Conservation (phyloP, 2,329 filamentous ascomycete species). For the Tolypocladium cylindrosporum region DNA sequence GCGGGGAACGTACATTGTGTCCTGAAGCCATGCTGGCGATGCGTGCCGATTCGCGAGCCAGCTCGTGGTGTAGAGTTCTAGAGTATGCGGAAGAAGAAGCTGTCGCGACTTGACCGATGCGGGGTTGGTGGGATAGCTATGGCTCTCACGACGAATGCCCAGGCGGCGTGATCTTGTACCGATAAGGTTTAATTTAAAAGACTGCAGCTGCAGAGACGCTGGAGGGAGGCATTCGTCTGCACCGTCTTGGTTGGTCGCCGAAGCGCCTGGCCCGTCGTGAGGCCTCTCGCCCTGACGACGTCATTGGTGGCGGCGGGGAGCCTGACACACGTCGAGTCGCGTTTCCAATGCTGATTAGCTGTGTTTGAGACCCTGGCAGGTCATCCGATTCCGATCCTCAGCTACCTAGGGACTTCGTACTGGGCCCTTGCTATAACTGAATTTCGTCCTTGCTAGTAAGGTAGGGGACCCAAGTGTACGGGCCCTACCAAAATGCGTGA, state of each 20-base stretch:
- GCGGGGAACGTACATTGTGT: constrained; percentile 17
- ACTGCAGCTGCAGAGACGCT: not conserved
- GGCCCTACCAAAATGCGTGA: too few species aligned
- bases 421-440: too few species aligned
- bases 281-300: constrained; percentile 1
- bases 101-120: not conserved
- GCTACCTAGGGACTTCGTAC: too few species aligned
- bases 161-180: not conserved
- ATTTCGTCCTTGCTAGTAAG: too few species aligned
- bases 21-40: constrained; percentile 16
- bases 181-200: not conserved
- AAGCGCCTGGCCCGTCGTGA: constrained; percentile 1
- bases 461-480: too few species aligned
- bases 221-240: not conserved
- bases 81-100: not conserved
- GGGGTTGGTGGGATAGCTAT: not conserved
- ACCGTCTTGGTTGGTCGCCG: not conserved
- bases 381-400: too few species aligned
- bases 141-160: too few species aligned
- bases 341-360: not conserved
- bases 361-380: too few species aligned
- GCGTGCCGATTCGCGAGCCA: not conserved
- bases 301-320: not conserved
- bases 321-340: too few species aligned
- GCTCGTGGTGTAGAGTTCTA: not conserved